Percentiles rank a stretch among this genome's conserved stretches.
Conservation (phyloP, 2,329 filamentous ascomycete genomes). For the Fusarium lyarnte region DNA sequence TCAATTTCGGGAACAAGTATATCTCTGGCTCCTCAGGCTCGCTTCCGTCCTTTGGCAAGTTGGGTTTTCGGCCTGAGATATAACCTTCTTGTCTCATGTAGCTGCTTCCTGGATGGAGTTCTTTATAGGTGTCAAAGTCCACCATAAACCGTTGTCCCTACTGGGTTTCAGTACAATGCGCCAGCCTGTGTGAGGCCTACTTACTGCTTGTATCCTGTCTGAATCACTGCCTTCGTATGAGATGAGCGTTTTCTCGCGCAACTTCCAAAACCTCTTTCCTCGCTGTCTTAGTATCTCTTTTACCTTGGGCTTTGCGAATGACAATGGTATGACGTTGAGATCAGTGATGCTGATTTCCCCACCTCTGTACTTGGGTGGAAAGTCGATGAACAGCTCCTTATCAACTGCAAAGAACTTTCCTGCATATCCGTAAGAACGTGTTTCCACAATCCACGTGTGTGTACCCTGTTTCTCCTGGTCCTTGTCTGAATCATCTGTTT, state of each 20-base stretch:
- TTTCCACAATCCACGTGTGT: background rate
- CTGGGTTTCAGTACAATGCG: background rate
- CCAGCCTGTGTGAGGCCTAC: background rate
- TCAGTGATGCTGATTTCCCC: background rate
- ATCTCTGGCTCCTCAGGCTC: background rate
- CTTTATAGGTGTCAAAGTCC: background rate
- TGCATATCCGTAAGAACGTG: background rate
- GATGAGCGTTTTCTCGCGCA: background rate
- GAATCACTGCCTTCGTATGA: background rate
- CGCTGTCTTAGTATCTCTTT: background rate
- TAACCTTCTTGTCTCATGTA: background rate
- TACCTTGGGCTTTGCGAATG: background rate
- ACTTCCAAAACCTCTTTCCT: background rate
- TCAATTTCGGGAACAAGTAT: background rate
- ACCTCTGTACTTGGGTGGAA: background rate
- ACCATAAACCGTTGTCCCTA: slow-evolving; percentile 20
- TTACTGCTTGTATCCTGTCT: background rate
- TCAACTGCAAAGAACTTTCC: background rate
- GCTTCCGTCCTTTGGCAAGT: background rate
- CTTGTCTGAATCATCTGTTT: background rate
- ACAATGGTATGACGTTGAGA: background rate
- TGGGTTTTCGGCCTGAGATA: background rate
- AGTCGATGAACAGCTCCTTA: background rate
- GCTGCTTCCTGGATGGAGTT: background rate
- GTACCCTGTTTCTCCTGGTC: background rate